phyloP scores from a whole-genome alignment of 495 filamentous ascomycete genomes.

The Xylaria intraflava region DNA sequence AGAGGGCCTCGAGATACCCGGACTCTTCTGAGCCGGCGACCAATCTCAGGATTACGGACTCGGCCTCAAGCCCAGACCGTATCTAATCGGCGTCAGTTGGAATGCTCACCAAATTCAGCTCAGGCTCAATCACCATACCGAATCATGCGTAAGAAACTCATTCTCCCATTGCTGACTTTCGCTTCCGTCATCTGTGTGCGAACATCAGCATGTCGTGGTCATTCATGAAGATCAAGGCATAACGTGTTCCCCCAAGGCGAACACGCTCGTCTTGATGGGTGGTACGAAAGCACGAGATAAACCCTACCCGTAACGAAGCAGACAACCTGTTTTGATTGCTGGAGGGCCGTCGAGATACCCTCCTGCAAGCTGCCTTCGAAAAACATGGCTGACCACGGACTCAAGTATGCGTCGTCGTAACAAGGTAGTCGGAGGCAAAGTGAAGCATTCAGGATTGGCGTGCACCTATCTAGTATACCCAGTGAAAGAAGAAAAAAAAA shows the following conservation, averaged over 20 bases:
- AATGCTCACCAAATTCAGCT: background rate
- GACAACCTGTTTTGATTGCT: slow-evolving; percentile 44
- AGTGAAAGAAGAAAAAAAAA: no score
- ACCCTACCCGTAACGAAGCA: slow-evolving; percentile 45
- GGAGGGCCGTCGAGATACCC: slow-evolving; percentile 68
- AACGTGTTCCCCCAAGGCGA: background rate
- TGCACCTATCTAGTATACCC: no score
- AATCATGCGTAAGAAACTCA: slow-evolving; percentile 57
- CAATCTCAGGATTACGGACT: slow-evolving; percentile 63
- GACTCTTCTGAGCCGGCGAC: slow-evolving; percentile 68
- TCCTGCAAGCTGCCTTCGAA: slow-evolving; percentile 70
- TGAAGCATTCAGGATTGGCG: no score
- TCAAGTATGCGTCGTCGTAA: background rate
- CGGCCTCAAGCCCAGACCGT: slow-evolving; percentile 42
- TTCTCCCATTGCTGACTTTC: slow-evolving; percentile 71
- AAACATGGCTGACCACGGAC: slow-evolving; percentile 52
- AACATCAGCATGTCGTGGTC: slow-evolving; percentile 2
- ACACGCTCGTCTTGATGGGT: background rate
- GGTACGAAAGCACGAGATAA: background rate
- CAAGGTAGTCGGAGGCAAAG: background rate
- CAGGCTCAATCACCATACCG: slow-evolving; percentile 33
- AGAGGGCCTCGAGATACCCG: slow-evolving; percentile 71
- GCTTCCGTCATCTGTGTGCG: slow-evolving; percentile 48
- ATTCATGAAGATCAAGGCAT: background rate
- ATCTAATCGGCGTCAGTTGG: slow-evolving; percentile 28